These are phyloP conservation scores for Centrapalus pauciflorus DNA, from an alignment of 129 eudicot species.

Conservation along the genomic window DNA sequence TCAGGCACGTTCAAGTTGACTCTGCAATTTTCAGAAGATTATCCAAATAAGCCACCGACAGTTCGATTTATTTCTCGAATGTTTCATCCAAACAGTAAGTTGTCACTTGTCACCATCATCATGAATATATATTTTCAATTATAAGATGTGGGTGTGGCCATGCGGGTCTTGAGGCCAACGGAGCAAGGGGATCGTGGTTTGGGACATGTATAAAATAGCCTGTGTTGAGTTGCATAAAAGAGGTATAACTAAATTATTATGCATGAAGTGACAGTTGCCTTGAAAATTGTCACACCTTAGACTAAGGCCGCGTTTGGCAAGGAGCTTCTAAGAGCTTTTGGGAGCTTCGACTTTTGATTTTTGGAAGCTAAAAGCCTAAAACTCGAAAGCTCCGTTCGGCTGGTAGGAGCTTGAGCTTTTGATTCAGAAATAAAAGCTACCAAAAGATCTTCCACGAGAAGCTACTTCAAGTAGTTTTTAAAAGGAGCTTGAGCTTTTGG, in stretches of 20 bases:
- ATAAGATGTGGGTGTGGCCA: neutral
- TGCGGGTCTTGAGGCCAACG: neutral
- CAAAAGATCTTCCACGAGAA: too few species aligned
- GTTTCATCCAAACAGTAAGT: slow-evolving; percentile 71
- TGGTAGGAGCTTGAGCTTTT: too few species aligned
- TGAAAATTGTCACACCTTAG: neutral
- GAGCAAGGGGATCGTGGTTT: neutral
- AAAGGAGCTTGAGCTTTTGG: too few species aligned
- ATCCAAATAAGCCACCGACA: slow-evolving; percentile 61
- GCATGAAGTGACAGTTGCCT: neutral
- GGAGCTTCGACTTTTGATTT: too few species aligned
- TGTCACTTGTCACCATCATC: neutral
- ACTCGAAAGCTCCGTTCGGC: too few species aligned
- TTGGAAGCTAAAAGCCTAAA: too few species aligned
- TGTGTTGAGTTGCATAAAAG: neutral
- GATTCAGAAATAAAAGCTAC: too few species aligned
- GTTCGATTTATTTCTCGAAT: slow-evolving; percentile 59
- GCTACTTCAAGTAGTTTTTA: too few species aligned
- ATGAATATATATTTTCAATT: neutral
- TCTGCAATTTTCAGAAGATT: slow-evolving; percentile 55
- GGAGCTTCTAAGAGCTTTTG: too few species aligned
- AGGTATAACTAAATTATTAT: neutral
- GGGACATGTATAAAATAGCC: neutral
- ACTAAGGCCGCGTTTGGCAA: too few species aligned
- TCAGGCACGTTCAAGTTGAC: slow-evolving; percentile 60